Evolutionary conservation across 2,329 filamentous ascomycete genomes (phyloP).

Genomic region (Ramularia endophylla): DNA sequence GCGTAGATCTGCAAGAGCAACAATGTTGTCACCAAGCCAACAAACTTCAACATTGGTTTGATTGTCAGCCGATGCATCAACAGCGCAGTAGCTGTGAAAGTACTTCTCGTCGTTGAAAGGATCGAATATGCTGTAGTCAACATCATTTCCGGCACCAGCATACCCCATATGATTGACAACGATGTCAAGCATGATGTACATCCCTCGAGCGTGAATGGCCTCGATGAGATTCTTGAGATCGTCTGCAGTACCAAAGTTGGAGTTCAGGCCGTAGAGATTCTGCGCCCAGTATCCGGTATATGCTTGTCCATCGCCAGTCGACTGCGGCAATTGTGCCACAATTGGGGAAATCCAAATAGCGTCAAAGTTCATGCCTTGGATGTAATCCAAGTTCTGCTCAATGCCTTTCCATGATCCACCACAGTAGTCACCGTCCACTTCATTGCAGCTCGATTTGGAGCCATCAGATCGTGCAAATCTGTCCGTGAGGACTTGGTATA

Average conservation of each 20-base stretch:
- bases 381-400: constrained; percentile 38
- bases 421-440: constrained; percentile 28
- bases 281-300: constrained; percentile 51
- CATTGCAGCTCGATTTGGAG: constrained; percentile 23
- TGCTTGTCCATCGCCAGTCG: constrained; percentile 38
- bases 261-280: constrained; percentile 50
- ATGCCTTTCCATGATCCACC: constrained; percentile 40
- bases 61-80: constrained; percentile 46
- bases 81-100: constrained; percentile 55
- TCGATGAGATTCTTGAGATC: constrained; percentile 54
- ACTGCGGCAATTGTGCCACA: constrained; percentile 36
- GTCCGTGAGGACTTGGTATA: constrained; percentile 38
- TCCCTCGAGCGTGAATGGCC: constrained; percentile 50
- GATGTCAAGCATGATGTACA: constrained; percentile 57
- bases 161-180: constrained; percentile 53
- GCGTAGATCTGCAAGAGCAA: constrained; percentile 43
- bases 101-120: constrained; percentile 53
- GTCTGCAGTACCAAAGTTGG: constrained; percentile 52
- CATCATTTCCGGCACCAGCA: constrained; percentile 39
- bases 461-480: constrained; percentile 29
- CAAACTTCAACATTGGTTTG: constrained; percentile 37
- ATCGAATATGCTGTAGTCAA: constrained; percentile 49
- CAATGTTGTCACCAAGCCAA: constrained; percentile 47
- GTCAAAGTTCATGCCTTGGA: constrained; percentile 38
- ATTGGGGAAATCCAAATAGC: constrained; percentile 47